phyloP scores from a whole-genome alignment of 257 asterid genomes.

The Linderniella brevidens region DNA sequence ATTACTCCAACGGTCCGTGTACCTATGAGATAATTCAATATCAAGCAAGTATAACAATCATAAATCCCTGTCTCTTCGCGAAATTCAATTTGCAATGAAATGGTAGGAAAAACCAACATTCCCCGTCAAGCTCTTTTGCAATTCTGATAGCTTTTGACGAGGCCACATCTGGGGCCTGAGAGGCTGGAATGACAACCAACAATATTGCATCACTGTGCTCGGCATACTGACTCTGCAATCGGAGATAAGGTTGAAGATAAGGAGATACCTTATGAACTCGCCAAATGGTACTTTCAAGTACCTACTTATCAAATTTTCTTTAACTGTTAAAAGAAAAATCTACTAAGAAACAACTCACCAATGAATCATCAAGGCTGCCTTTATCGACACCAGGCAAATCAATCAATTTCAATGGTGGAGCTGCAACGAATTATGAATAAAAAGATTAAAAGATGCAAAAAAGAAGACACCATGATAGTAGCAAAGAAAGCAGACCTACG shows the following conservation, averaged over 20 bases:
- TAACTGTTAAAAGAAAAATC: too few species aligned
- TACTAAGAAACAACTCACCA: constrained; percentile 51
- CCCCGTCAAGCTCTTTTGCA: constrained; percentile 93
- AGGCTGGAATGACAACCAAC: constrained; percentile 76
- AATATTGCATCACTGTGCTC: constrained; percentile 86
- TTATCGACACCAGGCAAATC: constrained; percentile 94
- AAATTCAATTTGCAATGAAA: background rate
- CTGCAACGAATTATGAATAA: constrained; percentile 20
- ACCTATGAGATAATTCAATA: constrained; percentile 18
- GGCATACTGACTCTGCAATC: constrained; percentile 66
- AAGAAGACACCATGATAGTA: background rate
- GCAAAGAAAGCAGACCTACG: background rate
- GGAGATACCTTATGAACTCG: background rate
- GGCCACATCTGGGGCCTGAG: constrained; percentile 91
- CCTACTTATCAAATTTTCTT: too few species aligned
- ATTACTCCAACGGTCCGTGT: constrained; percentile 87
- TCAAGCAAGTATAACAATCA: background rate
- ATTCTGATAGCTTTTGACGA: constrained; percentile 83
- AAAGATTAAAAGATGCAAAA: background rate
- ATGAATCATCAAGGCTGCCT: constrained; percentile 66
- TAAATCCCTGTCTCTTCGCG: background rate
- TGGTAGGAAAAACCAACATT: constrained; percentile 38
- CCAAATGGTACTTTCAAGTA: too few species aligned
- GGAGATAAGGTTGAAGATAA: constrained; percentile 12
- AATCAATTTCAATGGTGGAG: constrained; percentile 79